Conservation (phyloP, 495 filamentous ascomycete species). For the Penicillium canariense region DNA sequence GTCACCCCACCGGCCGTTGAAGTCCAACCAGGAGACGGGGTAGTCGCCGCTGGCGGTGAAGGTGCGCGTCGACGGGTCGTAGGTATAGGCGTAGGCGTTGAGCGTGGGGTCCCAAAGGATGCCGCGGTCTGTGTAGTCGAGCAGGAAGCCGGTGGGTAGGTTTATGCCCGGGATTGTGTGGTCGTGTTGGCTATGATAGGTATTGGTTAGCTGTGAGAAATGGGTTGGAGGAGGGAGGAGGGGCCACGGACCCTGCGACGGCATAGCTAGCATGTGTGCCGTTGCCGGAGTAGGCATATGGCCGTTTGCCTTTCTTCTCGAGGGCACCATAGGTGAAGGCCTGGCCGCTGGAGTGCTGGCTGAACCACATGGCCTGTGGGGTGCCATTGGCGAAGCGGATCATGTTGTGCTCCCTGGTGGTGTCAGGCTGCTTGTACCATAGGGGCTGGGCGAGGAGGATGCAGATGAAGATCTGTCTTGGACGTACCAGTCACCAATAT, state of each 20-base stretch:
- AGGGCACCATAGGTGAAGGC: constrained; percentile 59
- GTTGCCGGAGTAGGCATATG: constrained; percentile 53
- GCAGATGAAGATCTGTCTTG: too few species aligned
- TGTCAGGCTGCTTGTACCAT: too few species aligned
- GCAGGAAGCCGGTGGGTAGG: constrained; percentile 54
- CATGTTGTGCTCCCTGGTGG: constrained; percentile 61
- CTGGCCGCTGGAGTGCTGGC: constrained; percentile 60
- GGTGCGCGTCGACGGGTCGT: constrained; percentile 30
- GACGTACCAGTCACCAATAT: constrained; percentile 61
- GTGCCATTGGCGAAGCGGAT: constrained; percentile 59
- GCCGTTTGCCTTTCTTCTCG: constrained; percentile 51
- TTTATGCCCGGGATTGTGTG: constrained; percentile 65
- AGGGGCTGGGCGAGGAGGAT: too few species aligned
- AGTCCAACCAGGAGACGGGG: constrained; percentile 52
- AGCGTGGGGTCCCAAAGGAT: constrained; percentile 53
- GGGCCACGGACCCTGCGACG: constrained; percentile 38
- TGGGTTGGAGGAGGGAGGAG: not conserved
- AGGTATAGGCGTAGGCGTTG: constrained; percentile 52
- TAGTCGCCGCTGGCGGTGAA: constrained; percentile 41
- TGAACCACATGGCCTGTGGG: constrained; percentile 60
- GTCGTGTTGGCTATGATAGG: constrained; percentile 44
- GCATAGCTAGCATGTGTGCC: constrained; percentile 62
- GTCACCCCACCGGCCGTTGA: constrained; percentile 58
- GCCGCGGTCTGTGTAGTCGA: constrained; percentile 61
- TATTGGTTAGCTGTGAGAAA: not conserved